These are phyloP conservation scores for Phoma sp. DNA, from an alignment of 2,329 filamentous ascomycete species.

Conservation along the genomic window DNA sequence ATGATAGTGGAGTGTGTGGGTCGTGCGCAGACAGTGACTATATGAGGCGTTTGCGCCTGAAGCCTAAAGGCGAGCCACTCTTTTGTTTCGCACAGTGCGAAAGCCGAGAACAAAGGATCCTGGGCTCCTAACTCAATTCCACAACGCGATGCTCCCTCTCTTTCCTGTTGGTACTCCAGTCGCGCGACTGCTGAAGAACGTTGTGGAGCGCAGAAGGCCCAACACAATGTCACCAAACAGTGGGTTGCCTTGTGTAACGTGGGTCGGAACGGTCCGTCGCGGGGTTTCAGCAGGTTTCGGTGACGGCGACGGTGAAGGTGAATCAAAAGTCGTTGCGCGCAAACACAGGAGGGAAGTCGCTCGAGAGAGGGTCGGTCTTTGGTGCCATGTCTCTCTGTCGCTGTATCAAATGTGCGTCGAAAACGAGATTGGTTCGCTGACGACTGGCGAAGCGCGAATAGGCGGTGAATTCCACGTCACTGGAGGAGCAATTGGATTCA, in stretches of 20 bases:
- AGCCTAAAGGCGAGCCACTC: neutral
- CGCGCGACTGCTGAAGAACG: neutral
- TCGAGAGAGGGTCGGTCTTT: constrained; percentile 43
- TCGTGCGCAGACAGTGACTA: constrained; percentile 5
- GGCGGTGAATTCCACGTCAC: constrained; percentile 36
- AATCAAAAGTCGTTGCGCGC: constrained; percentile 24
- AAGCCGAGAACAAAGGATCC: constrained; percentile 1
- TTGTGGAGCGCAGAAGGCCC: constrained; percentile 2
- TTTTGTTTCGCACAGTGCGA: constrained; percentile 7
- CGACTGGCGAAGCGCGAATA: constrained; percentile 18
- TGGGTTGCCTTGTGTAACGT: constrained; percentile 1
- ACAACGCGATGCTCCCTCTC: neutral
- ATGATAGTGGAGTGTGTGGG: neutral
- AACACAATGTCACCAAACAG: constrained; percentile 13
- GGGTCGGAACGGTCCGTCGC: constrained; percentile 7
- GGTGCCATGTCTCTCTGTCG: constrained; percentile 41
- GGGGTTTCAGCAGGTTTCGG: neutral
- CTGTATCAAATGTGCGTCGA: constrained; percentile 1
- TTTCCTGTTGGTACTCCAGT: neutral
- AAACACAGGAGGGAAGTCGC: constrained; percentile 44
- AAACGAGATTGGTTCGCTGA: constrained; percentile 8
- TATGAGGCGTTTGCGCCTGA: constrained; percentile 6
- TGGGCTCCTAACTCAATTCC: neutral
- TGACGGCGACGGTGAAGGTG: neutral
- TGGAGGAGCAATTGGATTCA: constrained; percentile 22